Conservation (phyloP, 2,329 filamentous ascomycete species). For the Coniella lustricola region DNA sequence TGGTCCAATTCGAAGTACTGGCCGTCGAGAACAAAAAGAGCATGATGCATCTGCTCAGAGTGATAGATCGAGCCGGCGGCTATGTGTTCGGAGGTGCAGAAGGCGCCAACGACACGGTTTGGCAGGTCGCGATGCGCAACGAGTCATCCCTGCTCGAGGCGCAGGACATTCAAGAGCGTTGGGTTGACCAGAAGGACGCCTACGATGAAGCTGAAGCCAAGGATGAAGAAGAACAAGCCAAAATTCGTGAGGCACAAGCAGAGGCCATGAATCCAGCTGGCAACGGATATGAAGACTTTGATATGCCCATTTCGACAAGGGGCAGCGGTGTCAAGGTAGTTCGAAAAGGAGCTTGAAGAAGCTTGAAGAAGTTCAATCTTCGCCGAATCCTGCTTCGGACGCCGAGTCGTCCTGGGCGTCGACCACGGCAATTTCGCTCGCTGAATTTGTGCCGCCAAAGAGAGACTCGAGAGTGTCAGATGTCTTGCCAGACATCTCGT, state of each 20-base stretch:
- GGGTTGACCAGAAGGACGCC: conserved; percentile 84
- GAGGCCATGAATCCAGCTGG: conserved; percentile 28
- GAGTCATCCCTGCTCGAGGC: conserved; percentile 70
- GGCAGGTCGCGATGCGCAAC: conserved; percentile 88
- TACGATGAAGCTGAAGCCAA: conserved; percentile 74
- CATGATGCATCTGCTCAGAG: conserved; percentile 85
- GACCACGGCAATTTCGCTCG: conserved; percentile 30
- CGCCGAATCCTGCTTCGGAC: conserved; percentile 39
- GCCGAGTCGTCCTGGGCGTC: conserved; percentile 39
- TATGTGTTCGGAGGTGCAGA: conserved; percentile 89
- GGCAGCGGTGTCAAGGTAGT: conserved; percentile 67
- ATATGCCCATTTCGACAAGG: conserved; percentile 39
- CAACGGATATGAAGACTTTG: conserved; percentile 33
- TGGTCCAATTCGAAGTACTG: conserved; percentile 87
- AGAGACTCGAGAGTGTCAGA: conserved; percentile 24
- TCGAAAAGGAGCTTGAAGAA: conserved; percentile 51
- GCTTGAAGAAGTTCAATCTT: conserved; percentile 36
- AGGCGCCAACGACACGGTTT: conserved; percentile 92
- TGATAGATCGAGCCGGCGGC: conserved; percentile 86
- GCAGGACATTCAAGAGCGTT: conserved; percentile 87
- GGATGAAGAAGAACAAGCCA: conserved; percentile 69
- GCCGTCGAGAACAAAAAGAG: conserved; percentile 95
- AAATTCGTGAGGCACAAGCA: conserved; percentile 32
- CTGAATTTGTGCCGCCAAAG: conserved; percentile 22
- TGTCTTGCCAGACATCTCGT: conserved; percentile 35